These are phyloP conservation scores for Geoglossum cookeanum DNA, from an alignment of 2,329 filamentous ascomycete species.

Conservation along the genomic window DNA sequence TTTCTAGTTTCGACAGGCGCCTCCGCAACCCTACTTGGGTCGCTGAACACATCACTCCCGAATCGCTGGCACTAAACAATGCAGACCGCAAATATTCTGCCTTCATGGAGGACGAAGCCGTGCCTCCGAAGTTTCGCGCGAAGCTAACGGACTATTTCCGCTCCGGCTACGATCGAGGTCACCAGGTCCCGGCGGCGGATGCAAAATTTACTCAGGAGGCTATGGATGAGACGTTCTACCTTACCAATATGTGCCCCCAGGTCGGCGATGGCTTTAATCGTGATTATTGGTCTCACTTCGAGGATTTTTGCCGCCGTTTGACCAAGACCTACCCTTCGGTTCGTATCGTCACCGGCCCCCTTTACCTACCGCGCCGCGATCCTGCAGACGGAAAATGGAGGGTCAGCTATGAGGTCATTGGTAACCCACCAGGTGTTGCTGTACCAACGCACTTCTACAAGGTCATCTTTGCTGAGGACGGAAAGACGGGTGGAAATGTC, in stretches of 20 bases:
- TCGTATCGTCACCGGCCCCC: slow-evolving; percentile 75
- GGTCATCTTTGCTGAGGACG: slow-evolving; percentile 90
- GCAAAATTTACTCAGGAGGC: slow-evolving; percentile 86
- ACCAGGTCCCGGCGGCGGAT: slow-evolving; percentile 93
- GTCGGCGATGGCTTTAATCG: slow-evolving; percentile 97
- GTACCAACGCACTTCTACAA: slow-evolving; percentile 99
- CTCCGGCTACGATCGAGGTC: slow-evolving; percentile 84
- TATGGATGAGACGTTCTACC: slow-evolving; percentile 86
- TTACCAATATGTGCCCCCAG: slow-evolving; percentile 96
- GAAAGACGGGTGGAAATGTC: slow-evolving; percentile 46
- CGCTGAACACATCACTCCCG: slow-evolving; percentile 85
- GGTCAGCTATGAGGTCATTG: slow-evolving; percentile 89
- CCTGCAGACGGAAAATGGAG: slow-evolving; percentile 80
- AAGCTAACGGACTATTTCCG: slow-evolving; percentile 87
- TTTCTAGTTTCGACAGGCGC: slow-evolving; percentile 79
- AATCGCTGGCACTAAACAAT: slow-evolving; percentile 53
- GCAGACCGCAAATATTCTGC: slow-evolving; percentile 69
- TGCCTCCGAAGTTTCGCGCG: slow-evolving; percentile 76
- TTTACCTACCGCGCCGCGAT: slow-evolving; percentile 79
- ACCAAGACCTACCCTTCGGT: slow-evolving; percentile 69
- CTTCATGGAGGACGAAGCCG: slow-evolving; percentile 62
- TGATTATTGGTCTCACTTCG: slow-evolving; percentile 98
- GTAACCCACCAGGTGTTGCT: slow-evolving; percentile 77
- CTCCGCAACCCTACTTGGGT: slow-evolving; percentile 89
- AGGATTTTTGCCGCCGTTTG: slow-evolving; percentile 83